Base-by-base conservation (phyloP, 305 asterid genomes). In the Caryopteris hybrid region DNA sequence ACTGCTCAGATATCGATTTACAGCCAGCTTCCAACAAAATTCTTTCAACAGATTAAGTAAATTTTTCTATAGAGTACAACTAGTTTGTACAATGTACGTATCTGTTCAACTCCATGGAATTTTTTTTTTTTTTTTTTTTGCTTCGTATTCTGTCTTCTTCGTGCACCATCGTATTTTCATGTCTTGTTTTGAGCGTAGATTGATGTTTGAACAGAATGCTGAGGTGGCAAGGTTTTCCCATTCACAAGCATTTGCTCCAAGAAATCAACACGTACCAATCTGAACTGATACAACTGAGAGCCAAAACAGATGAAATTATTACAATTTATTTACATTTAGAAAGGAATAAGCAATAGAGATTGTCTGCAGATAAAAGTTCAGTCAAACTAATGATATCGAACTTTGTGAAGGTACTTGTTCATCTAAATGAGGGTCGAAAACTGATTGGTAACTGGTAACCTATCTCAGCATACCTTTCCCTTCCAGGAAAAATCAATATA, bases 161-260 rank as follows among this genome's bases (percentile, higher is more conserved):
- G 21, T 48, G 20, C 42, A 8, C 20, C 9, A 6, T 27, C 33
- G 57, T 14, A 21, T 63, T 50, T 11, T 80, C 79, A 90, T 6
- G 91, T 79, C 87, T 85, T 90, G 81, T 85, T 91, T 79, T 90
- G 95, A 9, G 96, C 91, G 53, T 70, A 86, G 38, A 93, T 85
- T 46, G 96, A 88, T 31, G 94, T 80, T 62, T 72, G 87, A 52
- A 82, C 82, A 46, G 86, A 85, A 41, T 80, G 80, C 47, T 72
- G 82, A 36, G 83, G 83, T 0, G 88, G 70, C 79, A 88, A 51
- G 51, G 74, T 59, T 66, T 82, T 87, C 69, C 97, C 97, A 66
- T 93, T 93, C 70, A 93, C 97, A 16, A 90, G 84, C 74, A 90
- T 78, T 84, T 93, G 99, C 74, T 90, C 91, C 80, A 88, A 55